These are phyloP conservation scores for Entelexis paramagnoliae DNA, from an alignment of 1,139 yeast genomes.

Conservation along the genomic window DNA sequence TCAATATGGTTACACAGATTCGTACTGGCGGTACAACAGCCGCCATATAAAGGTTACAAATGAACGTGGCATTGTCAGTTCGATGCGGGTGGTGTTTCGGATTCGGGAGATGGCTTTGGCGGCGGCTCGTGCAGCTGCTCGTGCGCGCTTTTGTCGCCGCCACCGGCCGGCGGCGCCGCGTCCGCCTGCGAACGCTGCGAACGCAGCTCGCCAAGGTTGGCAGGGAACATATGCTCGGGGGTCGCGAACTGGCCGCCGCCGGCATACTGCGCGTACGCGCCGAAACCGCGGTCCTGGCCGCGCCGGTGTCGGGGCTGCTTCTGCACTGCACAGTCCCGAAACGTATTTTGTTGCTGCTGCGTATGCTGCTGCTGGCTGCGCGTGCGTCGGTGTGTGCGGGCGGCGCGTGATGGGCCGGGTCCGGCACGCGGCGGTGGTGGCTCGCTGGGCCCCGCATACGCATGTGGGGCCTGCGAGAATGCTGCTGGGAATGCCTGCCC, in stretches of 20 bases:
- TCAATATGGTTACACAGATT: not conserved
- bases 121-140: not conserved
- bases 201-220: too few relatives aligned
- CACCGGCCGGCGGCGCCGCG: too few relatives aligned
- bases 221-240: not conserved
- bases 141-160: not conserved
- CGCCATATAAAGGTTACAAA: not conserved
- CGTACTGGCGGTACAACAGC: not conserved
- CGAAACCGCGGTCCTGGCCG: not conserved
- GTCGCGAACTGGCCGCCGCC: too few relatives aligned
- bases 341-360: not conserved
- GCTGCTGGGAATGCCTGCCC: not conserved
- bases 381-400: not conserved
- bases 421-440: not conserved
- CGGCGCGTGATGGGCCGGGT: not conserved
- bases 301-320: not conserved
- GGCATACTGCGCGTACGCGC: too few relatives aligned
- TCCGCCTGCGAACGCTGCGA: not conserved
- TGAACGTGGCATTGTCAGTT: not conserved
- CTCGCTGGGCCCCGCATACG: not conserved
- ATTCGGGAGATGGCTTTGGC: not conserved
- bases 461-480: not conserved
- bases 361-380: slow-evolving; percentile 1
- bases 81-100: not conserved
- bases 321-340: not conserved